Conservation (phyloP, 116 monocot species). For the Trichopus zeylanicus region DNA sequence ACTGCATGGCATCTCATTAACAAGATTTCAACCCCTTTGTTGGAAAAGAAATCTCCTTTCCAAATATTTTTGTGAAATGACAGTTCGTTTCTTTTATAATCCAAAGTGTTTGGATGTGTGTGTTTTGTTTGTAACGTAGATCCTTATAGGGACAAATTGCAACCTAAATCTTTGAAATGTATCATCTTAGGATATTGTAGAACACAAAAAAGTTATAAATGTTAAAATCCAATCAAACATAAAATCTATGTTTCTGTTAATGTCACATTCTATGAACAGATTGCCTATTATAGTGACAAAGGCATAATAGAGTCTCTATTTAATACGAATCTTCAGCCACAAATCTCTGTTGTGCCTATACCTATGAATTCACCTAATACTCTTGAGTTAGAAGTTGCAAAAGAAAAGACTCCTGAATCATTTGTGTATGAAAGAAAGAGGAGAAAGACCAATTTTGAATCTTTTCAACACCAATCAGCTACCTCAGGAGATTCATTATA, state of each 20-base stretch:
- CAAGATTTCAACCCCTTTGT: not conserved
- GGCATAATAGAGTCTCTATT: no score
- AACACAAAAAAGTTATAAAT: slow-evolving; percentile 4
- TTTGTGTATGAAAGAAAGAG: no score
- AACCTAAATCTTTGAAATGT: not conserved
- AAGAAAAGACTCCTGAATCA: no score
- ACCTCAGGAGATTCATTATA: no score
- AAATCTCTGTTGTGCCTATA: no score
- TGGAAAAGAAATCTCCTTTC: not conserved
- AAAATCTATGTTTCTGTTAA: not conserved
- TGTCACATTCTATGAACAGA: slow-evolving; percentile 1
- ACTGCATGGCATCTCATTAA: slow-evolving; percentile 7
- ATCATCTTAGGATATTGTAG: not conserved
- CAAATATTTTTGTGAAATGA: not conserved
- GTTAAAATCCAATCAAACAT: not conserved
- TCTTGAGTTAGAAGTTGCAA: no score
- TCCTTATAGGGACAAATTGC: not conserved
- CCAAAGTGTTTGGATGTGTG: slow-evolving; percentile 1
- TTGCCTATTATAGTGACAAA: not conserved
- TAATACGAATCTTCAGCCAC: no score
- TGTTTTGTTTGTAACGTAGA: not conserved
- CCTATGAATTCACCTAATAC: no score
- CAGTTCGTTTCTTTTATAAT: not conserved
- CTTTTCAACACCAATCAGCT: no score
- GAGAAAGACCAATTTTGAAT: no score